Percentiles rank a stretch among this genome's conserved stretches.
Evolutionary conservation across 768 basidiomycete species (phyloP).

Genomic region (Gyrodon lividus): DNA sequence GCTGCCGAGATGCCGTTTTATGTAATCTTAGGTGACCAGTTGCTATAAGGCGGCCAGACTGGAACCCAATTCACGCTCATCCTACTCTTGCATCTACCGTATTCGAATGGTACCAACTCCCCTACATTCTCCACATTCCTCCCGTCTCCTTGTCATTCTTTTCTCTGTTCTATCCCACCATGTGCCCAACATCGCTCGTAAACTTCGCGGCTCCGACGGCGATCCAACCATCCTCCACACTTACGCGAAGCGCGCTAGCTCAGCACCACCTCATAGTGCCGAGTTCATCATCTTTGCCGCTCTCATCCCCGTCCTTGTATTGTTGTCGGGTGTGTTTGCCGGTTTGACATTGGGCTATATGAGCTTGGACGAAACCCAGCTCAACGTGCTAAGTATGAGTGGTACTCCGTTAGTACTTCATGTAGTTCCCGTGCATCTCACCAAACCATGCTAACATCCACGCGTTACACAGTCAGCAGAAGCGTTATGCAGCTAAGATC

Average conservation of each 20-base stretch:
- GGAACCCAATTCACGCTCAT: too few relatives aligned
- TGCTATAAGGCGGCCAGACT: not conserved
- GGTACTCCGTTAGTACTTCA: slow-evolving; percentile 67
- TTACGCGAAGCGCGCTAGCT: slow-evolving; percentile 31
- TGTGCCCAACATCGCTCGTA: slow-evolving; percentile 41
- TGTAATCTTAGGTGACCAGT: slow-evolving; percentile 6
- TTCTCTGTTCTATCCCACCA: slow-evolving; percentile 44
- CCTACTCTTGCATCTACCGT: not conserved
- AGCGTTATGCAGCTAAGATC: slow-evolving; percentile 79
- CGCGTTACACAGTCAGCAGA: slow-evolving; percentile 60
- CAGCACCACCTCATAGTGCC: slow-evolving; percentile 14
- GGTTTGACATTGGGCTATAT: slow-evolving; percentile 91
- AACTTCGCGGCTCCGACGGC: slow-evolving; percentile 6
- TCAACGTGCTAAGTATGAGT: slow-evolving; percentile 81
- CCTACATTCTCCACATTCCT: slow-evolving; percentile 33
- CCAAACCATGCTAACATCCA: slow-evolving; percentile 1
- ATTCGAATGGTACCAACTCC: slow-evolving; percentile 42
- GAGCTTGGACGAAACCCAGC: slow-evolving; percentile 90
- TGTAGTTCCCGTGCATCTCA: not conserved
- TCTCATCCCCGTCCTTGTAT: slow-evolving; percentile 82
- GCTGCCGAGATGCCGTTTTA: not conserved
- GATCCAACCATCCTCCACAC: slow-evolving; percentile 21
- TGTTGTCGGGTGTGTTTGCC: slow-evolving; percentile 85
- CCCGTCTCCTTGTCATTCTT: slow-evolving; percentile 45
- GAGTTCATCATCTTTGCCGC: slow-evolving; percentile 42